These are phyloP conservation scores for Malassezia caprae DNA, from an alignment of 1,284 basidiomycete species.

Conservation along the genomic window DNA sequence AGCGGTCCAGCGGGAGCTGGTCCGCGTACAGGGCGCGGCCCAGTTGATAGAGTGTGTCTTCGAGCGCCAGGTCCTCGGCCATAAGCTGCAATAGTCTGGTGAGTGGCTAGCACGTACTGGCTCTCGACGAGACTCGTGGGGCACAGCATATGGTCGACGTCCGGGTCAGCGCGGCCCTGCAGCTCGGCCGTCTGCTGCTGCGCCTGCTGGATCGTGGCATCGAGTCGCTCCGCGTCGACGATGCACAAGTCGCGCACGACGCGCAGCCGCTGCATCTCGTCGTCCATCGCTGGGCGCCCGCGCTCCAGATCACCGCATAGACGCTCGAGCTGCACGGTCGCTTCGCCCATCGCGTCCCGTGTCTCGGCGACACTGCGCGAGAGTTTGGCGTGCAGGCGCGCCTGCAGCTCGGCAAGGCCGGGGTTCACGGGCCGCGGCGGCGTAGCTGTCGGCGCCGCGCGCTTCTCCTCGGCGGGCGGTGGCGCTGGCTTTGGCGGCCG, in stretches of 20 bases:
- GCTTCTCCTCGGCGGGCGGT: constrained; percentile 49
- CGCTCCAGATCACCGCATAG: constrained; percentile 72
- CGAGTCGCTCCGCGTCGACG: constrained; percentile 62
- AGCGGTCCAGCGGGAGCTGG: constrained; percentile 34
- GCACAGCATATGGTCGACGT: constrained; percentile 30
- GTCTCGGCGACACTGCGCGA: constrained; percentile 61
- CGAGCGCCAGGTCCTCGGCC: constrained; percentile 96
- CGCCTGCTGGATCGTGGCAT: constrained; percentile 57
- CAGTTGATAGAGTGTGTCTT: constrained; percentile 94
- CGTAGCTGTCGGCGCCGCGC: constrained; percentile 42
- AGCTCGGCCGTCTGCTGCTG: constrained; percentile 60
- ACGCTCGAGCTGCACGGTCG: constrained; percentile 65
- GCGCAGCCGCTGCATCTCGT: constrained; percentile 88
- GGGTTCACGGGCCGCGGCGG: constrained; percentile 69
- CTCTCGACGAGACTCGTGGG: constrained; percentile 42
- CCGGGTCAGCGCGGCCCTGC: constrained; percentile 20
- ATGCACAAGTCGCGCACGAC: constrained; percentile 87
- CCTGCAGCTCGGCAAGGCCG: constrained; percentile 73
- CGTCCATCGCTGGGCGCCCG: constrained; percentile 80
- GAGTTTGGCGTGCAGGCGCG: constrained; percentile 66
- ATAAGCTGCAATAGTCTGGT: constrained; percentile 68
- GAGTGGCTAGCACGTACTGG: constrained; percentile 17
- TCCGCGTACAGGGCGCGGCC: constrained; percentile 85
- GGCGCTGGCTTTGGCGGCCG: constrained; percentile 1
- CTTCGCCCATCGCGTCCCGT: constrained; percentile 58